These are phyloP conservation scores for Kwoniella heveanensis DNA, from an alignment of 768 basidiomycete species.

Conservation along the genomic window DNA sequence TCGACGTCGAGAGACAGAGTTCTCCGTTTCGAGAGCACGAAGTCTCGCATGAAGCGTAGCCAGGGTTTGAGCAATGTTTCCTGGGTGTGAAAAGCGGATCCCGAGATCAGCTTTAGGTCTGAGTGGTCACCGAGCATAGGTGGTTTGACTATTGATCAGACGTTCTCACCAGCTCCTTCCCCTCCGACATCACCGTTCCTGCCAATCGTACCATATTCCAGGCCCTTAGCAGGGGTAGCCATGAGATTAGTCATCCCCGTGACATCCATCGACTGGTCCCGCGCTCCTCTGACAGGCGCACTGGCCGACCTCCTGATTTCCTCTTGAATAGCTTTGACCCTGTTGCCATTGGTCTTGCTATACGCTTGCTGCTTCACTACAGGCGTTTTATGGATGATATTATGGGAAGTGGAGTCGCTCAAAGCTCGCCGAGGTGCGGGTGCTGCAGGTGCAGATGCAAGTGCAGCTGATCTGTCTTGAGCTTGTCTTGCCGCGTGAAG, in stretches of 20 bases:
- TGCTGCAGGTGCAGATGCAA: background rate
- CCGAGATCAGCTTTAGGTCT: no score
- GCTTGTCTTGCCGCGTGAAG: conserved; percentile 6
- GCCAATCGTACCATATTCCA: conserved; percentile 31
- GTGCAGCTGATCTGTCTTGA: background rate
- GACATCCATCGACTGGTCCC: conserved; percentile 39
- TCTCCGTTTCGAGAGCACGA: conserved; percentile 75
- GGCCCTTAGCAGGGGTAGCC: conserved; percentile 53
- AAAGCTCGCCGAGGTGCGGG: conserved; percentile 23
- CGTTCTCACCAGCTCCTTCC: conserved; percentile 44
- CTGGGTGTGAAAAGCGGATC: conserved; percentile 17
- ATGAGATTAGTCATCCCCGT: conserved; percentile 53
- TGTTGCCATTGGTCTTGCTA: background rate
- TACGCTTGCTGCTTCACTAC: background rate
- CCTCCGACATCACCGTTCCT: conserved; percentile 47
- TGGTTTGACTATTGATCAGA: no score
- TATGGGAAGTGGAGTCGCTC: conserved; percentile 37
- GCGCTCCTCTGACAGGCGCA: conserved; percentile 26
- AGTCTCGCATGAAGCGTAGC: conserved; percentile 61
- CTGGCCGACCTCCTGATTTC: conserved; percentile 22
- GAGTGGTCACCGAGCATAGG: no score
- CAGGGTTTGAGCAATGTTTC: conserved; percentile 39
- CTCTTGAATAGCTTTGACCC: conserved; percentile 15
- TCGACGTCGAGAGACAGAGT: conserved; percentile 74
- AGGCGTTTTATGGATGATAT: conserved; percentile 22